Base-by-base conservation (phyloP, 768 basidiomycete species). In the Strobilomyces dryophilus region DNA sequence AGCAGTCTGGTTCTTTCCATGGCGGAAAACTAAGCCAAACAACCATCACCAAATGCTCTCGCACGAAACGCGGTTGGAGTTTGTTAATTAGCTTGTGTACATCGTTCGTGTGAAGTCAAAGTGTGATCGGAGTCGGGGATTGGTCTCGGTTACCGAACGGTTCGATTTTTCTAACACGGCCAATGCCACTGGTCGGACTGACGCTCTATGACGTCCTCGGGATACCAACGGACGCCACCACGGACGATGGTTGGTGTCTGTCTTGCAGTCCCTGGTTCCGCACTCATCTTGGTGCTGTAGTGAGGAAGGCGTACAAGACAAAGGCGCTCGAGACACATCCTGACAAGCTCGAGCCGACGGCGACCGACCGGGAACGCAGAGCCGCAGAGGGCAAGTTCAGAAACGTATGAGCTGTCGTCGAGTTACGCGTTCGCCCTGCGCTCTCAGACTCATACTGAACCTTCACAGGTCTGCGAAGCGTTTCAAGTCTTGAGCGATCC, bases 291-390 rank as follows among this genome's bases (percentile, higher is more conserved):
- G 26, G 26, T 41, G 8, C 43, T 26, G 5, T 36, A 67, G 86
- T 88, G 52, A 80, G 83, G 47, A 82, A 75, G 59, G 85, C 84
- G 2, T 88, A 87, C 66, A 83, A 79, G 61, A 79, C 78, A 55
- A 82, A 79, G 59, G 84, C 80, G 10, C 72, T 88, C 26, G 83
- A 84, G 65, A 87, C 87, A 1, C 86, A 88, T 63, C 86, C 86
- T 10, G 86, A 88, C 60, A 87, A 85, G 59, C 78, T 87, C 44
- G 79, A 79, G 11, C 81, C 77, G 35, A 68, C 68, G 29, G 79
- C 80, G 8, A 77, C 70, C 40, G 75, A 77, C 41, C 68, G 73
- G 52, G 79, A 80, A 54, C 82, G 78, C 62, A 74, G 76, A 51
- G 71, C 63, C 18, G 81, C 85, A 8, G 79, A 80, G 60, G 74